These are phyloP conservation scores for Phytophthora citrophthora DNA, from an alignment of 352 stramenopile species.

Conservation along the genomic window DNA sequence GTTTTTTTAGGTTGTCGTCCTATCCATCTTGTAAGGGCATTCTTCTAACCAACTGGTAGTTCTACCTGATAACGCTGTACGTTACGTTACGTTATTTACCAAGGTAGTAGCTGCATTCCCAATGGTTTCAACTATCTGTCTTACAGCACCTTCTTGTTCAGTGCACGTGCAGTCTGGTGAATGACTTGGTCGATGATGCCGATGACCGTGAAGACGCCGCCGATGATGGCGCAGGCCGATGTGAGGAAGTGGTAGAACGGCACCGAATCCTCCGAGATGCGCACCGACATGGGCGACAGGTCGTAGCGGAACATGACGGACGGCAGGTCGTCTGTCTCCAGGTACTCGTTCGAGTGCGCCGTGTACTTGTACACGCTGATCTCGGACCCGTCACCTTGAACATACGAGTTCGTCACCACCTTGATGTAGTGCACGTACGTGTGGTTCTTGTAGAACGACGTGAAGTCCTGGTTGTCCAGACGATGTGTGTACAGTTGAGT, in stretches of 20 bases:
- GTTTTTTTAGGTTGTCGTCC: neutral
- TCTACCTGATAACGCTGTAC: slow-evolving; percentile 2
- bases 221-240: slow-evolving; percentile 95
- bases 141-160: slow-evolving; percentile 93
- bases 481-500: slow-evolving; percentile 93
- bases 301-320: slow-evolving; percentile 94
- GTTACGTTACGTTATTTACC: slow-evolving; percentile 5
- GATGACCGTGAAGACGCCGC: slow-evolving; percentile 96
- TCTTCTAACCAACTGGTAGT: neutral
- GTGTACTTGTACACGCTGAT: slow-evolving; percentile 92
- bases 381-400: slow-evolving; percentile 62
- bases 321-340: slow-evolving; percentile 85
- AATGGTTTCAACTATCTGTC: neutral
- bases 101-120: neutral
- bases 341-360: slow-evolving; percentile 89
- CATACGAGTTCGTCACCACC: slow-evolving; percentile 94
- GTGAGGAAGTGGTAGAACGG: slow-evolving; percentile 97
- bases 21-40: too few relatives aligned
- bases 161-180: slow-evolving; percentile 81
- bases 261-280: slow-evolving; percentile 92
- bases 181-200: slow-evolving; percentile 93
- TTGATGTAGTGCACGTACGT: slow-evolving; percentile 99
- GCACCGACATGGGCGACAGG: slow-evolving; percentile 93
- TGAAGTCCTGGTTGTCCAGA: slow-evolving; percentile 92
- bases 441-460: slow-evolving; percentile 93